A percentile compares a stretch with the other conserved stretches of the same genome.
Conservation (phyloP, 768 basidiomycete species). For the Naganishia vishniacii region DNA sequence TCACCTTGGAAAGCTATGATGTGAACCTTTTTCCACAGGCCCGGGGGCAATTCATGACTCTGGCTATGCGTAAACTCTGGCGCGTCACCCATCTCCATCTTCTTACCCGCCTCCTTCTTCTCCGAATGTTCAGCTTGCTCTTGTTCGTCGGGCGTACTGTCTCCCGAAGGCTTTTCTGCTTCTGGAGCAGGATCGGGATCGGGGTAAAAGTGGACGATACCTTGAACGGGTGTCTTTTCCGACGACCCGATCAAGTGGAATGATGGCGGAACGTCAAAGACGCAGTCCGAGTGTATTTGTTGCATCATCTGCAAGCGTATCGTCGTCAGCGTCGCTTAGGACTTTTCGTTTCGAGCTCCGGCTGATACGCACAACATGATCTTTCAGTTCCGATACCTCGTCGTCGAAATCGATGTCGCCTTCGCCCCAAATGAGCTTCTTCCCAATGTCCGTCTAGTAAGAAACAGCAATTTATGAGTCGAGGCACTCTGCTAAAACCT, state of each 20-base stretch:
- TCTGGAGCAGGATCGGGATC: constrained; percentile 11
- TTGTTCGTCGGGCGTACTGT: constrained; percentile 10
- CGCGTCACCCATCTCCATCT: constrained; percentile 10
- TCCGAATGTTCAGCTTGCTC: constrained; percentile 3
- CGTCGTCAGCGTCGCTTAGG: background rate
- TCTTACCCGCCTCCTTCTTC: constrained; percentile 18
- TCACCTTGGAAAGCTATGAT: constrained; percentile 39
- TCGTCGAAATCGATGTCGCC: constrained; percentile 17
- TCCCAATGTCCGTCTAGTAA: constrained; percentile 32
- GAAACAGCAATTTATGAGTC: background rate
- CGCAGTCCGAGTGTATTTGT: constrained; percentile 41
- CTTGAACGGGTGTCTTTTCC: constrained; percentile 34
- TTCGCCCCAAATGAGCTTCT: constrained; percentile 33
- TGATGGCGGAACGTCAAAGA: constrained; percentile 27
- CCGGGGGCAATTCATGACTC: constrained; percentile 29
- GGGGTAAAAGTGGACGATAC: constrained; percentile 36
- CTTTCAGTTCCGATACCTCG: constrained; percentile 19
- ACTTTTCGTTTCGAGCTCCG: background rate
- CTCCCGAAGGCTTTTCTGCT: background rate
- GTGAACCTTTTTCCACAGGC: constrained; percentile 34
- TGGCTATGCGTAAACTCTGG: constrained; percentile 37
- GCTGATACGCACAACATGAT: constrained; percentile 29
- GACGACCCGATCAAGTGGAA: constrained; percentile 35
- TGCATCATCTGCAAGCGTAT: constrained; percentile 31
- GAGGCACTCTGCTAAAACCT: too few species aligned